Evolutionary conservation across 1,284 basidiomycete genomes (phyloP).

Genomic region (Peniophora sp.): DNA sequence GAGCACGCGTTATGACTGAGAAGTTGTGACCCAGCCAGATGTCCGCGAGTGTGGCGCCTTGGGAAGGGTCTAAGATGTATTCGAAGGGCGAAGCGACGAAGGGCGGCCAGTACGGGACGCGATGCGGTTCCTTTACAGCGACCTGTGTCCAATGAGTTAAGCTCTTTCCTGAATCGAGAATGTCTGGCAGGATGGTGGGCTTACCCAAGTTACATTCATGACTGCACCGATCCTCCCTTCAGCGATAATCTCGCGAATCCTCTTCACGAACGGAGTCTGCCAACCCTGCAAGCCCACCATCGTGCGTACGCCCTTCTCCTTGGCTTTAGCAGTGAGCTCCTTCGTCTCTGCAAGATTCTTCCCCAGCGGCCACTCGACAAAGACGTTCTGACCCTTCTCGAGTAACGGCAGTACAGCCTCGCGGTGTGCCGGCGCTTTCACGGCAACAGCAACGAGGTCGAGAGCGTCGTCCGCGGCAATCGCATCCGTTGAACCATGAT

Average conservation of each 20-base stretch:
- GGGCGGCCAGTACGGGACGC: neutral
- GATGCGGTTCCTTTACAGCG: neutral
- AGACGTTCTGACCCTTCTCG: slow-evolving; percentile 27
- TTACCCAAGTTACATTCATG: slow-evolving; percentile 8
- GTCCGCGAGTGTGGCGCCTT: slow-evolving; percentile 7
- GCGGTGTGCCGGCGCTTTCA: slow-evolving; percentile 22
- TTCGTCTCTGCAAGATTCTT: slow-evolving; percentile 18
- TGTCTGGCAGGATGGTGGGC: too few relatives aligned
- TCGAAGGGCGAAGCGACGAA: neutral
- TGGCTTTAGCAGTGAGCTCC: slow-evolving; percentile 24
- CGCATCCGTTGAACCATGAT: slow-evolving; percentile 17
- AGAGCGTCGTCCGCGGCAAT: slow-evolving; percentile 26
- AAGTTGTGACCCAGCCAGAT: slow-evolving; percentile 9
- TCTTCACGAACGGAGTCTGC: slow-evolving; percentile 16
- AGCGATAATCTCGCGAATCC: slow-evolving; percentile 14
- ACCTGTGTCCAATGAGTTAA: too few relatives aligned
- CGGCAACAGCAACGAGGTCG: slow-evolving; percentile 26
- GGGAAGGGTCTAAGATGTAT: neutral
- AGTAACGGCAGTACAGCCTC: slow-evolving; percentile 21
- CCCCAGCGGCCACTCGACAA: slow-evolving; percentile 33
- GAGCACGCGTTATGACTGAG: slow-evolving; percentile 7
- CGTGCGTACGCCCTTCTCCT: slow-evolving; percentile 20
- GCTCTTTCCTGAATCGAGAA: too few relatives aligned
- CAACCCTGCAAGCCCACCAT: slow-evolving; percentile 27
- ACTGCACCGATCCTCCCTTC: slow-evolving; percentile 8